Percentiles rank a stretch among this genome's conserved stretches.
phyloP scores from a whole-genome alignment of 2,329 filamentous ascomycete species.

The Fusarium musae region DNA sequence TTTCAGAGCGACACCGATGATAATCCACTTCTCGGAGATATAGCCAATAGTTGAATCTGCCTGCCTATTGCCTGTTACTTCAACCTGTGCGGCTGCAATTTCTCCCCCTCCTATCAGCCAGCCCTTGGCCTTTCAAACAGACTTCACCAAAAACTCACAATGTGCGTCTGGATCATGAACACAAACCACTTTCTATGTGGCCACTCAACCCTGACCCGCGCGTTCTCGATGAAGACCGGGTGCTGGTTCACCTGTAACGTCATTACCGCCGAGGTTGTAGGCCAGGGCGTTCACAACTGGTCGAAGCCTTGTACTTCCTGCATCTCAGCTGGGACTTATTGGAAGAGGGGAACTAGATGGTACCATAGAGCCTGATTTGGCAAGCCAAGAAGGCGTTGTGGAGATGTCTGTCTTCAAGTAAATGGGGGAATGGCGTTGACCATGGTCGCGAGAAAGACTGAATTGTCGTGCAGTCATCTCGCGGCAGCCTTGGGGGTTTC shows the following conservation, averaged over 20 bases:
- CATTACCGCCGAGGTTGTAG: background rate
- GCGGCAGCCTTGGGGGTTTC: background rate
- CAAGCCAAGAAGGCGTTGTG: too few species aligned
- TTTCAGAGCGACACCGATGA: background rate
- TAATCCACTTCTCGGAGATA: too few species aligned
- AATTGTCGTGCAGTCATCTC: rapidly evolving
- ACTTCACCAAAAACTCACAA: rapidly evolving
- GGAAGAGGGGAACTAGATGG: background rate
- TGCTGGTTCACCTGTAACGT: slow-evolving; percentile 2
- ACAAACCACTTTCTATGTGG: background rate
- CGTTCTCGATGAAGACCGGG: background rate
- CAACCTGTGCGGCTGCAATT: background rate
- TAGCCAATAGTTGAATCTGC: background rate
- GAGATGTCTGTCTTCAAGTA: too few species aligned
- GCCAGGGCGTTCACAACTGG: background rate
- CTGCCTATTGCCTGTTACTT: too few species aligned
- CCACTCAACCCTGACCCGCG: background rate
- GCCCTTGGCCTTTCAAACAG: rapidly evolving
- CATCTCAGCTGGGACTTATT: background rate
- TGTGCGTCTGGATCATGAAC: background rate
- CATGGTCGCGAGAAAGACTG: rapidly evolving
- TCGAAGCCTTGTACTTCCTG: background rate
- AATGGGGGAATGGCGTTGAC: too few species aligned
- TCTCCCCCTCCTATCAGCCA: too few species aligned
- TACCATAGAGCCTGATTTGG: background rate